Percentiles rank a stretch among this genome's conserved stretches.
These are phyloP conservation scores for Babesia divergens DNA, from an alignment of 169 alveolate genomes.

Conservation along the genomic window DNA sequence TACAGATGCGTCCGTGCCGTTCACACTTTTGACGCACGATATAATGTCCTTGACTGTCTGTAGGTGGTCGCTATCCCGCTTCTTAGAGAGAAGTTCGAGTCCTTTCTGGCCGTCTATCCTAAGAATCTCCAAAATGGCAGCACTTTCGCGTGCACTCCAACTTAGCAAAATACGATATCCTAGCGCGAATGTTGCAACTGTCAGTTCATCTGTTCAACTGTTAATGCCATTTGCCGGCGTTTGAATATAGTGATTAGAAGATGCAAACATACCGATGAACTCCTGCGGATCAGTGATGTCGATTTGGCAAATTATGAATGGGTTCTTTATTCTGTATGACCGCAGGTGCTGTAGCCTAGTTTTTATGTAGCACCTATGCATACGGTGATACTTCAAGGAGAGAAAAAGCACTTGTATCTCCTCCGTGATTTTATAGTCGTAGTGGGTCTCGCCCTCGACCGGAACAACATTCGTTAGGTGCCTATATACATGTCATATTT, in stretches of 20 bases:
- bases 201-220: conserved; percentile 12
- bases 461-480: conserved; percentile 40
- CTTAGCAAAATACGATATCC: conserved; percentile 45
- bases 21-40: conserved; percentile 9
- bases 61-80: conserved; percentile 14
- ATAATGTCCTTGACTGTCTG: conserved; percentile 23
- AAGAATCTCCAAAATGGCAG: conserved; percentile 49
- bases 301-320: conserved; percentile 56
- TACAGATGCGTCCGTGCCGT: conserved; percentile 31
- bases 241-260: too few species aligned
- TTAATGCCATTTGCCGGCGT: not conserved
- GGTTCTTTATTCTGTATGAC: conserved; percentile 37
- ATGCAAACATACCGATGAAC: not conserved
- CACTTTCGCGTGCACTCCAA: conserved; percentile 63
- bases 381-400: conserved; percentile 72
- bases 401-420: conserved; percentile 68
- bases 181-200: conserved; percentile 24
- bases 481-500: conserved; percentile 8
- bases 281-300: conserved; percentile 42
- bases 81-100: conserved; percentile 24
- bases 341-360: conserved; percentile 62
- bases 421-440: conserved; percentile 68
- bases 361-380: conserved; percentile 61
- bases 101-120: conserved; percentile 47
- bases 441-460: conserved; percentile 65